Evolutionary conservation across 768 basidiomycete species (phyloP).

Genomic region (Mycena crocata): DNA sequence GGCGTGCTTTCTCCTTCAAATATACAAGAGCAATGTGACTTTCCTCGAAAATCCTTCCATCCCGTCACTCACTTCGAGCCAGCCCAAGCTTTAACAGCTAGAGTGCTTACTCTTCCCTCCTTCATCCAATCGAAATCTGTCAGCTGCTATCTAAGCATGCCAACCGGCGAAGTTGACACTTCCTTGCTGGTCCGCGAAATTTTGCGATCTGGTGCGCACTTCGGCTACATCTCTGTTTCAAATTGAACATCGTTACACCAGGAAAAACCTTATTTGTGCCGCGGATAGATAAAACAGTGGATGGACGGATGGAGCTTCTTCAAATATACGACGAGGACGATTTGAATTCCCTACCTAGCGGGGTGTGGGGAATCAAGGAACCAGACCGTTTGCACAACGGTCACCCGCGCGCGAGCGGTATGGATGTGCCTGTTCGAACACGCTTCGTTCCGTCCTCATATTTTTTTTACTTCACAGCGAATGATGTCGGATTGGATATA

Average conservation of each 20-base stretch:
- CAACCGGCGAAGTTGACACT: conserved; percentile 76
- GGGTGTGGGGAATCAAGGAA: conserved; percentile 83
- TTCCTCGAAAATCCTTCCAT: background rate
- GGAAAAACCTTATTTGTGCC: conserved; percentile 80
- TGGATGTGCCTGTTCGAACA: conserved; percentile 36
- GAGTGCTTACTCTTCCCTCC: conserved; percentile 61
- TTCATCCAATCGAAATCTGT: conserved; percentile 63
- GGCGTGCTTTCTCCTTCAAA: conserved; percentile 54
- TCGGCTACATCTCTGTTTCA: background rate
- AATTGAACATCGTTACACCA: conserved; percentile 41
- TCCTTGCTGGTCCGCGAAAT: conserved; percentile 61
- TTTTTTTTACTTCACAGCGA: conserved; percentile 42
- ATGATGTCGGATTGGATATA: conserved; percentile 63
- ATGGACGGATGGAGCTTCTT: conserved; percentile 73
- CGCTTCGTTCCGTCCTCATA: conserved; percentile 8
- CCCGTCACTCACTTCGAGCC: conserved; percentile 14
- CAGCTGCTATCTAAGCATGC: conserved; percentile 88
- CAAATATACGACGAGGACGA: conserved; percentile 70
- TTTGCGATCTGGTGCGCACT: conserved; percentile 63
- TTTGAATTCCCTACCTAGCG: conserved; percentile 64
- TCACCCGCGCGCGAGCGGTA: conserved; percentile 63
- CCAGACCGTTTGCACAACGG: conserved; percentile 61
- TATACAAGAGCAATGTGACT: conserved; percentile 71
- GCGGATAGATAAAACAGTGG: conserved; percentile 59
- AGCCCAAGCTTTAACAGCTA: conserved; percentile 62